phyloP scores from a whole-genome alignment of 75 land plant species.

The Sequoia sempervirens region DNA sequence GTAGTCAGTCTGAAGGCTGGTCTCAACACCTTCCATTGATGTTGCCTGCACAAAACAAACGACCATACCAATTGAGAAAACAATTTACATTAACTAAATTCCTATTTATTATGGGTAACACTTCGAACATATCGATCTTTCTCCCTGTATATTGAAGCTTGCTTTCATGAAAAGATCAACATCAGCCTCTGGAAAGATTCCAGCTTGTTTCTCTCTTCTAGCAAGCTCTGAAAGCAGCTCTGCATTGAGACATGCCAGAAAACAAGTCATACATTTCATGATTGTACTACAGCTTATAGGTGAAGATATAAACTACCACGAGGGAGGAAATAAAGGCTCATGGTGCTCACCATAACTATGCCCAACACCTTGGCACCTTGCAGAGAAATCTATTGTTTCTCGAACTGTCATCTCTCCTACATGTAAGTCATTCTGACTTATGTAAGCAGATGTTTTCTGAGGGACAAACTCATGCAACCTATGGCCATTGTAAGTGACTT shows the following conservation, averaged over 20 bases:
- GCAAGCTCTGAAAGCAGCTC: conserved; percentile 77
- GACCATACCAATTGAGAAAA: background rate
- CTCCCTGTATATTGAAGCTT: background rate
- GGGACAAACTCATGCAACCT: conserved; percentile 66
- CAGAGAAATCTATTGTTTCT: conserved; percentile 84
- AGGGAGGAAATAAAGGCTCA: background rate
- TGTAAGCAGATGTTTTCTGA: conserved; percentile 77
- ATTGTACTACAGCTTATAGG: background rate
- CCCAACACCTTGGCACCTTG: conserved; percentile 85
- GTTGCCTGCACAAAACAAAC: conserved; percentile 43
- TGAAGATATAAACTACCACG: background rate
- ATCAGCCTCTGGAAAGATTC: conserved; percentile 82
- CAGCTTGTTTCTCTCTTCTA: conserved; percentile 78
- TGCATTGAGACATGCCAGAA: conserved; percentile 14
- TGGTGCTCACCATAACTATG: conserved; percentile 46
- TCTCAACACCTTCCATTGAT: conserved; percentile 59
- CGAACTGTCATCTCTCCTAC: conserved; percentile 86
- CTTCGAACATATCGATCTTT: background rate
- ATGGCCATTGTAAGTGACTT: conserved; percentile 73
- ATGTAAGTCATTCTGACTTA: conserved; percentile 82
- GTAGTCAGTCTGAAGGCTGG: conserved; percentile 66
- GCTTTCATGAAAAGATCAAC: conserved; percentile 95
- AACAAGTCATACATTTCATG: background rate
- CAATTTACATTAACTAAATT: background rate
- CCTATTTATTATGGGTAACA: background rate